A percentile compares a stretch with the other conserved stretches of the same genome.
Conservation (phyloP, 2,329 filamentous ascomycete species). For the Apiospora kogelbergensis region DNA sequence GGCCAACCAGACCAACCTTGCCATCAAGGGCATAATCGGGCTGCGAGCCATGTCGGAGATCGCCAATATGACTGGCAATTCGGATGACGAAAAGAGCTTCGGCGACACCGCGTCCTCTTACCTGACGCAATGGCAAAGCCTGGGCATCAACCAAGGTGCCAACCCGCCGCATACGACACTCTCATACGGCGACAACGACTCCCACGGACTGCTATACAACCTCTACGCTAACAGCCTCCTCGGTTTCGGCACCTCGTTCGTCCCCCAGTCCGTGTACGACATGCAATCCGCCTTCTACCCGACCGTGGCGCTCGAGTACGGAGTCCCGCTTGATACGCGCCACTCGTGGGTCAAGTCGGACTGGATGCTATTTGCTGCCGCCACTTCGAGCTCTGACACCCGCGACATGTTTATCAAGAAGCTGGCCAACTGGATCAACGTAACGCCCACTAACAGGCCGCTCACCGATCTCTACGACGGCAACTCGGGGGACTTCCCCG, state of each 20-base stretch:
- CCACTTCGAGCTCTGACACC: conserved; percentile 63
- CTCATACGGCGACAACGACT: conserved; percentile 65
- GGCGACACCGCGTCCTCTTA: conserved; percentile 65
- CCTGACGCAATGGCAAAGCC: conserved; percentile 69
- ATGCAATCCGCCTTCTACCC: conserved; percentile 78
- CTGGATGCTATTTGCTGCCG: conserved; percentile 85
- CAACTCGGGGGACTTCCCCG: conserved; percentile 64
- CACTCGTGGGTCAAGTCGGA: conserved; percentile 84
- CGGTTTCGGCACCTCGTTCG: conserved; percentile 64
- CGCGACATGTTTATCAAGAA: conserved; percentile 65
- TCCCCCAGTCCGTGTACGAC: conserved; percentile 73
- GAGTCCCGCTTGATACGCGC: conserved; percentile 78
- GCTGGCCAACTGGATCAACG: conserved; percentile 73
- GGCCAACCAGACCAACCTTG: conserved; percentile 77
- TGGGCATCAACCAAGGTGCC: conserved; percentile 67
- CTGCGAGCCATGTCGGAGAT: conserved; percentile 79
- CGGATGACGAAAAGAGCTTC: conserved; percentile 58
- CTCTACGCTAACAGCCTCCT: conserved; percentile 78
- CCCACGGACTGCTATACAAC: conserved; percentile 70
- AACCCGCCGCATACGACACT: conserved; percentile 68
- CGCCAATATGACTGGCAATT: conserved; percentile 59
- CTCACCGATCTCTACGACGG: conserved; percentile 80
- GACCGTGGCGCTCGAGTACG: conserved; percentile 70
- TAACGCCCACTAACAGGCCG: conserved; percentile 68
- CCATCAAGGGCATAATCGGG: conserved; percentile 80